A percentile compares a stretch with the other conserved stretches of the same genome.
These are phyloP conservation scores for Ustilago esculenta DNA, from an alignment of 1,284 basidiomycete genomes.

Conservation along the genomic window DNA sequence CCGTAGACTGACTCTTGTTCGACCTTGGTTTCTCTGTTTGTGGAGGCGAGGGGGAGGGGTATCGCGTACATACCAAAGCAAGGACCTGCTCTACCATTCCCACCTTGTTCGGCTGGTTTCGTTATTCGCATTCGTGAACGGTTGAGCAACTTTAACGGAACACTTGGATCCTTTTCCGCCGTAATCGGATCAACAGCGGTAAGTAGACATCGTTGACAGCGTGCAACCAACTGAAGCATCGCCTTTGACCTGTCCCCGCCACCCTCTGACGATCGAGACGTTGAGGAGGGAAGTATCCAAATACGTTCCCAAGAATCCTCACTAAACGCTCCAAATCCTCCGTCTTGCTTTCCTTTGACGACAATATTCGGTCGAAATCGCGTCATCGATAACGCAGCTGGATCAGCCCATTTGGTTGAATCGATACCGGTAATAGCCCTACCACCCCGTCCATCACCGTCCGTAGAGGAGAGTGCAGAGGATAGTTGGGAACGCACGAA, in stretches of 20 bases:
- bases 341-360: neutral
- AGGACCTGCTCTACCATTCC: slow-evolving; percentile 35
- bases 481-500: slow-evolving; percentile 34
- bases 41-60: slow-evolving; percentile 21
- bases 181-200: slow-evolving; percentile 55
- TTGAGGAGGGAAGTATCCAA: slow-evolving; percentile 37
- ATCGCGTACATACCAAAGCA: slow-evolving; percentile 61
- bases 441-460: slow-evolving; percentile 18
- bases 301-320: slow-evolving; percentile 54
- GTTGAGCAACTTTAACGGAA: slow-evolving; percentile 48
- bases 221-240: slow-evolving; percentile 48
- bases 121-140: slow-evolving; percentile 41
- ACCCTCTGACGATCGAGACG: no score
- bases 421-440: slow-evolving; percentile 21
- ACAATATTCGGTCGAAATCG: slow-evolving; percentile 58
- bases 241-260: neutral
- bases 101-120: slow-evolving; percentile 17
- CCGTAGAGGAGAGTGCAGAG: slow-evolving; percentile 5
- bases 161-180: slow-evolving; percentile 44
- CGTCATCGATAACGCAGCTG: slow-evolving; percentile 22
- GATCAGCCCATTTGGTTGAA: slow-evolving; percentile 5
- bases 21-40: neutral
- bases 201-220: slow-evolving; percentile 54
- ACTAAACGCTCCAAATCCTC: slow-evolving; percentile 29
- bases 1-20: slow-evolving; percentile 17